Base-by-base conservation (phyloP, 371 early-diverging fungal genomes). In the Mucor sp. region DNA sequence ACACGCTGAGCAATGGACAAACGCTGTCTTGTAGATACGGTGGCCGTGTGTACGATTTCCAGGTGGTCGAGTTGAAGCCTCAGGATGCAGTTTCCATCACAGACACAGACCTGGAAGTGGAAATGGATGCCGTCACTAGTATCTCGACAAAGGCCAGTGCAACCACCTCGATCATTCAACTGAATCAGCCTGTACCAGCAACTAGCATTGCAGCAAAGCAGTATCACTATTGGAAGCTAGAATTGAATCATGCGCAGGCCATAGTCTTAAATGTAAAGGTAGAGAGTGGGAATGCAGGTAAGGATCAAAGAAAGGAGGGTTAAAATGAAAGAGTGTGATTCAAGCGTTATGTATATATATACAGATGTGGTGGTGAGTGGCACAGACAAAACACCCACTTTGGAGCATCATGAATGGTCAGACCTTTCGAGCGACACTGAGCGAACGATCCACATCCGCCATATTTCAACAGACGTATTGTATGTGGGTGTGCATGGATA, bases 101-200 rank as follows among this genome's bases (percentile, higher is more conserved):
- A 5, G 93, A 96, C 70, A 93, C 94, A 1, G 96, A 96, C 74
- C 75, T 96, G 15, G 91, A 91, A 37, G 91, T 95, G 9, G 94
- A 95, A 65, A 86, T 95, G 57, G 87, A 86, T 44, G 61, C 85
- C 89, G 4, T 63, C 85, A 28, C 82, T 63, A 25, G 58, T n/a
- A 50, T 30, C 23, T 57, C 65, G 47, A 30, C 60, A 27, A 53
- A 53, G 30, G 35, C 33, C 39, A 41, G 17, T 8, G 43, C 53
- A 27, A 60, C 71, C 35, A 64, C 62, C 17, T 61, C 70, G 1
- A 55, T 39, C 15, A 50, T 65, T 8, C 15, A 37, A 17, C 7
- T 62, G 12, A 57, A 58, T 28, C 50, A 65, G n/a, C 32, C 60
- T 37, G 2, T 58, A 27, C 12, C 25, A 50, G 25, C 9, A 12